Conservation (phyloP, 2,329 filamentous ascomycete genomes). For the Hymenoscyphus fraxineus region DNA sequence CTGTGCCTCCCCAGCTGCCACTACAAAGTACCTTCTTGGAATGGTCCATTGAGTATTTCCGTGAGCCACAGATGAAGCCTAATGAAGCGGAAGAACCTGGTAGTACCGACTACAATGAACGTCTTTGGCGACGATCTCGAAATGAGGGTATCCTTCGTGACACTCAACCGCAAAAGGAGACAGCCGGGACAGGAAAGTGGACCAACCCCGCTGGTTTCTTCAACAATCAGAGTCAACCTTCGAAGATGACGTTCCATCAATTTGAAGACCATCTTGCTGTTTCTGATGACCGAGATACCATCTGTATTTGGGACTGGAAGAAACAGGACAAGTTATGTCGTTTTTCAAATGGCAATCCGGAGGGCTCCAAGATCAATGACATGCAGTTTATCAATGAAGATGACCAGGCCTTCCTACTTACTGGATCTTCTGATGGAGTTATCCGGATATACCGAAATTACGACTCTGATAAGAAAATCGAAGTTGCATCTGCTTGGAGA, state of each 20-base stretch:
- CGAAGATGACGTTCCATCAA: constrained; percentile 94
- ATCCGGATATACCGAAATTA: constrained; percentile 93
- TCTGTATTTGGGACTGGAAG: constrained; percentile 93
- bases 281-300: constrained; percentile 86
- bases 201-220: constrained; percentile 77
- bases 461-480: constrained; percentile 69
- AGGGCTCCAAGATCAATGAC: constrained; percentile 87
- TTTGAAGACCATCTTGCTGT: constrained; percentile 95
- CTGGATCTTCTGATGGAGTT: constrained; percentile 90
- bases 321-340: constrained; percentile 68
- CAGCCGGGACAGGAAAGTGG: constrained; percentile 83
- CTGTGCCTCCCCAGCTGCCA: constrained; percentile 62
- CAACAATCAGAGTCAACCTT: constrained; percentile 84
- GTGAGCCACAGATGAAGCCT: constrained; percentile 96
- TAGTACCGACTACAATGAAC: constrained; percentile 92
- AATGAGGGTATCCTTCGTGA: constrained; percentile 91
- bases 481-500: constrained; percentile 86
- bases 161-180: constrained; percentile 89
- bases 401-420: constrained; percentile 91
- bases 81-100: constrained; percentile 95
- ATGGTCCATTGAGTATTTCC: constrained; percentile 97
- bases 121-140: constrained; percentile 85
- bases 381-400: constrained; percentile 98
- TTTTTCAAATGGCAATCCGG: constrained; percentile 92
- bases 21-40: constrained; percentile 81